These are phyloP conservation scores for Rhipidocladum racemiflorum DNA, from an alignment of 176 grass and related monocot genomes.

Conservation along the genomic window DNA sequence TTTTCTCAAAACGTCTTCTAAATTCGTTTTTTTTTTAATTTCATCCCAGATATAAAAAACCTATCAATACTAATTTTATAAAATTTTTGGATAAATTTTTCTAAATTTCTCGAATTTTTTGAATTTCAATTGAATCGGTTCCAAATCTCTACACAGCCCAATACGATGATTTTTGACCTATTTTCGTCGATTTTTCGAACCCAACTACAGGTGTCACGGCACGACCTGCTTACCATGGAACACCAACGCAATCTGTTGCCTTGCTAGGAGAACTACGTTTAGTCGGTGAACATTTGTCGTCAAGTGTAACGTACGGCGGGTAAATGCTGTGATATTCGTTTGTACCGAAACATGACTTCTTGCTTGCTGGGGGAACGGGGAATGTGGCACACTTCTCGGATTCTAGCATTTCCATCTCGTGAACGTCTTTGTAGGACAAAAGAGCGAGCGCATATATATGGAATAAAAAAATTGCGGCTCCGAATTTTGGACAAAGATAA, in stretches of 20 bases:
- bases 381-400: background rate
- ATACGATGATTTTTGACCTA: too few relatives aligned
- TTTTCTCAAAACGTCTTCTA: too few relatives aligned
- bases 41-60: too few relatives aligned
- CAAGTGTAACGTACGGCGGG: background rate
- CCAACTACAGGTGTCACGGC: background rate
- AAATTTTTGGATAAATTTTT: too few relatives aligned
- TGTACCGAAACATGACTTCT: background rate
- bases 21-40: too few relatives aligned
- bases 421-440: slow-evolving; percentile 17
- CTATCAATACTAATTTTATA: too few relatives aligned
- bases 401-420: background rate
- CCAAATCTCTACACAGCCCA: too few relatives aligned
- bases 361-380: background rate
- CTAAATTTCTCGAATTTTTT: too few relatives aligned
- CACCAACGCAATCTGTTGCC: background rate
- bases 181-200: too few relatives aligned
- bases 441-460: background rate
- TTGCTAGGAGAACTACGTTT: background rate
- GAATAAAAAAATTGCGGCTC: background rate
- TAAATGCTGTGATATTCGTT: background rate
- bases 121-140: too few relatives aligned
- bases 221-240: background rate
- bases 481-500: slow-evolving; percentile 18
- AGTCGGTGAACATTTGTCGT: background rate